Evolutionary conservation across 495 filamentous ascomycete genomes (phyloP), one percentile per base, ranked within the genome.

Genomic region (Neurospora intermedia): DNA sequence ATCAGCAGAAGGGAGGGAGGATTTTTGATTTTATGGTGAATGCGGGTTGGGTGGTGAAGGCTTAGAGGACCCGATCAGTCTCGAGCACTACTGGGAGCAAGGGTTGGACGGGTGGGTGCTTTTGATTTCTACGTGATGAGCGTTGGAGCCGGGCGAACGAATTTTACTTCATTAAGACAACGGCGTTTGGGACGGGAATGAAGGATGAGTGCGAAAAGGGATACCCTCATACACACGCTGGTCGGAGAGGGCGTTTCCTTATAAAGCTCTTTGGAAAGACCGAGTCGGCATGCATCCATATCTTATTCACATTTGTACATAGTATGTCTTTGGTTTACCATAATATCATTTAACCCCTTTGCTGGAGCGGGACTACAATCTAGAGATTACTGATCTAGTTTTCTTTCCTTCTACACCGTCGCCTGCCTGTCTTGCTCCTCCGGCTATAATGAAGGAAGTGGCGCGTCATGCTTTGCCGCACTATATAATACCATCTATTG

Each of bases 1-100:
- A 88, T 23, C 79, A 81, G 8, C 81, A 84, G 72, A 88, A 88
- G 76, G 86, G 85, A 1, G 84, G 85, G 54, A 88, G 91, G 75
- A 89, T 98, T 62, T 97, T 93, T 79, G 96, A 98, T 77, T 99
- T 98, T 80, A 94, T 97, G 83, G 92, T 96, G 41, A 91, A 94
- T 78, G 90, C 89, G 59, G 96, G 96, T 10, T 98, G 96, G 96
- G 92, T 98, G 72, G 90, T 87, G 41, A 96, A 94, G 83, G 85
- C 85, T 8, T 66, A 66, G 54, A 35, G 15, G 23, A 18, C 3
- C 48, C 5, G 48, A 59, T 27, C 48, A 31, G 20, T 20, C 45
- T 43, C 43, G 15, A 15, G 18, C n/a, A 23, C 11, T 31, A 27
- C 6, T 38, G 35, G 27, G 27, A 31, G 54, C 23, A 66, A 66